Conservation (phyloP, 768 basidiomycete species). For the Boletus eberwhitei region DNA sequence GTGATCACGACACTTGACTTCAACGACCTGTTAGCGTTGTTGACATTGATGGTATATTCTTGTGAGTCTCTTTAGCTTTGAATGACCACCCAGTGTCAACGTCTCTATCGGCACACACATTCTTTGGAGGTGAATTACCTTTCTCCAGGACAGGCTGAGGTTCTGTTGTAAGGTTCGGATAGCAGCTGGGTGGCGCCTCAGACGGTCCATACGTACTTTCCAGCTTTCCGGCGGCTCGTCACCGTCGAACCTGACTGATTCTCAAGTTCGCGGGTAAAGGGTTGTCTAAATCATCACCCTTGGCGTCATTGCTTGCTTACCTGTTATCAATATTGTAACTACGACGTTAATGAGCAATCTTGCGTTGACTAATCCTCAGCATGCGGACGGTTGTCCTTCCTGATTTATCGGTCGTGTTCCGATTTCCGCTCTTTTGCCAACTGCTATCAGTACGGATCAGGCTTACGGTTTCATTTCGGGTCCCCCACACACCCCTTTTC, state of each 20-base stretch:
- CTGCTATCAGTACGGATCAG: neutral
- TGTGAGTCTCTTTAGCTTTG: slow-evolving; percentile 42
- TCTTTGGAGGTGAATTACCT: slow-evolving; percentile 65
- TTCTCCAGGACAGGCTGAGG: slow-evolving; percentile 9
- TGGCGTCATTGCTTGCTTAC: neutral
- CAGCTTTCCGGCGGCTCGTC: slow-evolving; percentile 55
- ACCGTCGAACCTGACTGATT: slow-evolving; percentile 42
- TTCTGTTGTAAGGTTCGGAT: slow-evolving; percentile 49
- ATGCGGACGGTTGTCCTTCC: no score
- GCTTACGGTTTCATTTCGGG: neutral
- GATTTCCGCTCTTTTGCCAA: neutral
- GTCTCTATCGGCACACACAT: slow-evolving; percentile 53
- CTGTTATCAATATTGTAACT: no score
- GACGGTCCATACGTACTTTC: slow-evolving; percentile 67
- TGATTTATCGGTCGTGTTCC: neutral
- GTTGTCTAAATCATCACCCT: neutral
- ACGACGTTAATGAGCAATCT: no score
- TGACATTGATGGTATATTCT: slow-evolving; percentile 65
- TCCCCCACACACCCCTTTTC: neutral
- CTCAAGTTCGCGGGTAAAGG: neutral
- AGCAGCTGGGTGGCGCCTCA: slow-evolving; percentile 66
- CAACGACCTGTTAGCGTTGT: slow-evolving; percentile 68
- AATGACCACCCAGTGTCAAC: neutral
- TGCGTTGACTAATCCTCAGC: neutral
- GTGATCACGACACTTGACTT: slow-evolving; percentile 39